A percentile compares a stretch with the other conserved stretches of the same genome.
These are phyloP conservation scores for Chenopodium suecicum DNA, from an alignment of 148 eudicot species.

Conservation along the genomic window DNA sequence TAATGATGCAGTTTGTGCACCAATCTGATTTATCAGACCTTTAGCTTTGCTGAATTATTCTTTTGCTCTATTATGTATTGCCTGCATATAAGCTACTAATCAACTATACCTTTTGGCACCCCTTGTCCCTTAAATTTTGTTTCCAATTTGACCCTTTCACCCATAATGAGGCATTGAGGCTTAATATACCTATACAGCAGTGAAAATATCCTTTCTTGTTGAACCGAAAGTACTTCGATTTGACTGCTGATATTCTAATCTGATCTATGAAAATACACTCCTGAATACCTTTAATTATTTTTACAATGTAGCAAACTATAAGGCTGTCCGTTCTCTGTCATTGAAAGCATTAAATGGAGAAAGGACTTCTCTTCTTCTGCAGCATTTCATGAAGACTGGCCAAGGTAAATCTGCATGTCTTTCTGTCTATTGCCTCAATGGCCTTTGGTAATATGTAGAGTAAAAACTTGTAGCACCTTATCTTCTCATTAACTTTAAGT, in stretches of 20 bases:
- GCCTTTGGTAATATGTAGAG: background rate
- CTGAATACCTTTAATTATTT: background rate
- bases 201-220: background rate
- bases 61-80: background rate
- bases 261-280: background rate
- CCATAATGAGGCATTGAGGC: background rate
- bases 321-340: slow-evolving; percentile 84
- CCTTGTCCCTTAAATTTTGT: background rate
- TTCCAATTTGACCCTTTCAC: background rate
- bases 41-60: background rate
- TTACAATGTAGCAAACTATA: slow-evolving; percentile 75
- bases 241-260: background rate
- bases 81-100: background rate
- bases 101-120: background rate
- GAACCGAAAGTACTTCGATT: background rate
- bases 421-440: background rate
- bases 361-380: slow-evolving; percentile 78
- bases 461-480: background rate
- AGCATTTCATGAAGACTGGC: slow-evolving; percentile 76
- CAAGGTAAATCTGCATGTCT: slow-evolving; percentile 48
- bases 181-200: background rate
- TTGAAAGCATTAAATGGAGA: slow-evolving; percentile 73
- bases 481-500: background rate
- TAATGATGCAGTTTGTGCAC: background rate
- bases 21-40: background rate